Evolutionary conservation across 768 basidiomycete species (phyloP), one percentile per base, ranked within the genome.

Genomic region (Pisolithus albus): DNA sequence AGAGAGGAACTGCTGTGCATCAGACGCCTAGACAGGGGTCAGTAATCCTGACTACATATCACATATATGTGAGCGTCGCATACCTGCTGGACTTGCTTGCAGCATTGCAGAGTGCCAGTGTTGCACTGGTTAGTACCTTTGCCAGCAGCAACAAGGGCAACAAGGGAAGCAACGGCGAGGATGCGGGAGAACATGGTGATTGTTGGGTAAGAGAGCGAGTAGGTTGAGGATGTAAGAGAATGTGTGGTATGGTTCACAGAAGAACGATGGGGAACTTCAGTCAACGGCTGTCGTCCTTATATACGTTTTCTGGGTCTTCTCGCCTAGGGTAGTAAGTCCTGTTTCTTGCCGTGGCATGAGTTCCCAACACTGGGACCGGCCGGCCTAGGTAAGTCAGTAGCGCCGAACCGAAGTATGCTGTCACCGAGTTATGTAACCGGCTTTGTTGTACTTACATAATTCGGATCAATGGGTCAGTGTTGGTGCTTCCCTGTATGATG

Each of bases 91-190:
- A 24, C 45, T 13, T 6, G 5, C 16, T 51, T n/a, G 15, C 19
- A 50, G 37, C 52, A 53, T 10, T 19, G 21, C 36, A 49, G 28
- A 15, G 7, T 19, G 16, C 52, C 52, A 8, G 34, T 51, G 42
- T 44, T 37, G 43, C 52, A 51, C 43, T 51, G 15, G 26, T 4
- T 26, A 26, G 2, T 26, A 5, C 26, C 26, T 26, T 30, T 30
- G 30, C 23, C 23, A 19, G 49, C 52, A n/a, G 46, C 5, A 38
- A 43, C 36, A 43, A 50, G 41, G 26, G 34, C 40, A 18, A 21
- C 52, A 30, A 53, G 42, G 15, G 52, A 36, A 18, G 37, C 47
- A 30, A 53, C 3, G 21, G 52, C 52, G 10, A 53, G n/a, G 26
- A 53, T 7, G 18, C 49, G 52, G 21, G 52, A 34, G 36, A 53